These are phyloP conservation scores for Macrolepiota dolichaula DNA, from an alignment of 768 basidiomycete species.

Conservation along the genomic window DNA sequence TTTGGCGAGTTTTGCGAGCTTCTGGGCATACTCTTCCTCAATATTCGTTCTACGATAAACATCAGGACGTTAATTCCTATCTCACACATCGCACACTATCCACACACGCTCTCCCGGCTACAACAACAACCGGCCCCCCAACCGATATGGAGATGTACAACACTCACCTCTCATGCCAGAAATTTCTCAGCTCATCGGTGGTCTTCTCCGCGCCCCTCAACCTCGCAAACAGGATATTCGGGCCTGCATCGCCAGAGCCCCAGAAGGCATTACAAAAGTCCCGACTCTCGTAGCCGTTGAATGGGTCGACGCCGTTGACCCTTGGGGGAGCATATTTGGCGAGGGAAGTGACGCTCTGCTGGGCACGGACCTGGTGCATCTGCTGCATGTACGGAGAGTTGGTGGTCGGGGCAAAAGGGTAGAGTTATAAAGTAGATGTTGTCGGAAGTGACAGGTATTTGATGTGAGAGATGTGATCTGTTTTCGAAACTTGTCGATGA, in stretches of 20 bases:
- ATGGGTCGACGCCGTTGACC: slow-evolving; percentile 44
- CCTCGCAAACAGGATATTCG: slow-evolving; percentile 83
- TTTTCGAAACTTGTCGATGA: neutral
- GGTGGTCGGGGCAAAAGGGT: slow-evolving; percentile 4
- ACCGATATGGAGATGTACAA: slow-evolving; percentile 9
- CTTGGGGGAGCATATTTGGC: slow-evolving; percentile 55
- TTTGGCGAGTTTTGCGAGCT: slow-evolving; percentile 77
- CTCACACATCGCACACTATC: neutral
- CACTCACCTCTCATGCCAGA: slow-evolving; percentile 94
- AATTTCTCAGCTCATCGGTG: slow-evolving; percentile 81
- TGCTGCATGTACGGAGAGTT: slow-evolving; percentile 8
- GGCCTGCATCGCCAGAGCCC: slow-evolving; percentile 82
- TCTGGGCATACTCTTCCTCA: slow-evolving; percentile 92
- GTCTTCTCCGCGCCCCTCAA: slow-evolving; percentile 84
- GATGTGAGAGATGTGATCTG: slow-evolving; percentile 8
- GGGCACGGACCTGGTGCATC: slow-evolving; percentile 35
- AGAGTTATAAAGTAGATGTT: neutral
- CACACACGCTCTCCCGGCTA: neutral
- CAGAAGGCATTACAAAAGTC: slow-evolving; percentile 98
- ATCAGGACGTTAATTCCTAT: slow-evolving; percentile 3
- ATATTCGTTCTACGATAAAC: slow-evolving; percentile 61
- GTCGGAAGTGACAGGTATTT: slow-evolving; percentile 10
- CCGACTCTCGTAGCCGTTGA: slow-evolving; percentile 30
- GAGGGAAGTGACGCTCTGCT: slow-evolving; percentile 70
- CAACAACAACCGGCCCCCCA: neutral